A percentile compares a stretch with the other conserved stretches of the same genome.
phyloP scores from a whole-genome alignment of 2,329 filamentous ascomycete species.

The Ophiostoma ips region DNA sequence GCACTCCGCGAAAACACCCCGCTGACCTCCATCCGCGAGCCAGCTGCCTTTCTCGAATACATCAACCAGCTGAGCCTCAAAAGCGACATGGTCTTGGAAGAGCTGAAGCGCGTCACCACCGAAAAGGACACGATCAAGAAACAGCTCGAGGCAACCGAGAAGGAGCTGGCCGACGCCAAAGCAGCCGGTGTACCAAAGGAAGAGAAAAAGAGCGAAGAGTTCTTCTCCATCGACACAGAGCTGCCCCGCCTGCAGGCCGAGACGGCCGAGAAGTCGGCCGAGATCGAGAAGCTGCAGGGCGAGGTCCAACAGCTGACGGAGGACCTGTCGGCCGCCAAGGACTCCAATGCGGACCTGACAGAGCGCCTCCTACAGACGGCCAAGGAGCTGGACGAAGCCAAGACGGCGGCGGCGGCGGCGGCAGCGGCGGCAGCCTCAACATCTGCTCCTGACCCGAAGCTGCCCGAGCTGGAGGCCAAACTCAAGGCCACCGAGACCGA shows the following conservation, averaged over 20 bases:
- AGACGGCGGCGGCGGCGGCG: not conserved
- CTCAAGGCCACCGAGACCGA: not conserved
- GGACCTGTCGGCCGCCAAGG: constrained; percentile 52
- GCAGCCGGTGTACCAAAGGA: constrained; percentile 23
- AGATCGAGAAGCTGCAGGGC: constrained; percentile 55
- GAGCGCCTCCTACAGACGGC: constrained; percentile 54
- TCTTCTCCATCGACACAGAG: constrained; percentile 89
- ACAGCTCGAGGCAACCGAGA: constrained; percentile 54
- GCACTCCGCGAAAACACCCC: constrained; percentile 86
- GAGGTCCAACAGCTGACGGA: constrained; percentile 54
- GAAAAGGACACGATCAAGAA: constrained; percentile 72
- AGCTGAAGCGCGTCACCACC: constrained; percentile 71
- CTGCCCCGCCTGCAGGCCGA: constrained; percentile 68
- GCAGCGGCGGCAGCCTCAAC: not conserved
- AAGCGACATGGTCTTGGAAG: constrained; percentile 85
- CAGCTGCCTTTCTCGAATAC: constrained; percentile 75
- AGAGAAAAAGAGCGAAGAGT: constrained; percentile 41
- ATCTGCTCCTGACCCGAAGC: not conserved
- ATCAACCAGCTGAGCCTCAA: constrained; percentile 75
- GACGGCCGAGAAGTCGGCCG: constrained; percentile 49
- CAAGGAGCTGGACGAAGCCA: constrained; percentile 36
- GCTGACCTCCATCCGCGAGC: constrained; percentile 74
- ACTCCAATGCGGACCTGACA: constrained; percentile 53
- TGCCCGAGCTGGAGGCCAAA: not conserved
- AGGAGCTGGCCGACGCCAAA: constrained; percentile 43